Base-by-base conservation (phyloP, 805 yeast genomes). In the Candida maltosa region DNA sequence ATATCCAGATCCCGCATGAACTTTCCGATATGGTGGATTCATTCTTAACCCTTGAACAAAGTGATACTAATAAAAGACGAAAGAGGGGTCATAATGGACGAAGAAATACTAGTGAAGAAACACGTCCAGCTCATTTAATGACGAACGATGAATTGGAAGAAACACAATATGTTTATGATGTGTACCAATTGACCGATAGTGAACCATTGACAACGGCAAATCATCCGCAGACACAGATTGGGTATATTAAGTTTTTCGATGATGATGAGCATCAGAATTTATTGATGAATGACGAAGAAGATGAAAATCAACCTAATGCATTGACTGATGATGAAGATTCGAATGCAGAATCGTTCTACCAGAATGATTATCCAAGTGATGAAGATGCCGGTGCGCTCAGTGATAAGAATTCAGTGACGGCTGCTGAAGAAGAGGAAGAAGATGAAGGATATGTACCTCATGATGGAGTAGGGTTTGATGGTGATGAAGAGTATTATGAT, bases 331-430 rank as follows among this genome's bases (percentile, higher is more conserved):
- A 85, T 48, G 91, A 84, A 42, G 94, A 85, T 51, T 83, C 93
- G 0, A 85, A 85, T 52, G 96, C 96, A 15, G 98, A 91, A 61
- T 87, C 85, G 37, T 89, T 80, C 51, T 91, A 91, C 54, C 78
- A 79, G 48, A 91, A 93, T 58, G 97, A 91, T 51, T 91, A 91
- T 51, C 97, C 97, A 0, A 95, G 87, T 30, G 96, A 89, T 51
- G 96, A 87, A 44, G 91, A 85, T 48, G 87, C 78, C 7, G 59
- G 50, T 2, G 49, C 41, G 3, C 42, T 31, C 16, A 43, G 54
- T 22, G 52, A 46, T 24, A 41, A 38, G 2, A 19, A 46, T 38
- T 15, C 44, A 38, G 32, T 39, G 28, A 32, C 44, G 16, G 43
- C 39, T 11, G 41, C 33, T 10, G 48, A 36, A 15, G 37, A 35